Percentiles rank a stretch among this genome's conserved stretches.
Conservation (phyloP, 2,329 filamentous ascomycete genomes). For the Trichoderma sp. region DNA sequence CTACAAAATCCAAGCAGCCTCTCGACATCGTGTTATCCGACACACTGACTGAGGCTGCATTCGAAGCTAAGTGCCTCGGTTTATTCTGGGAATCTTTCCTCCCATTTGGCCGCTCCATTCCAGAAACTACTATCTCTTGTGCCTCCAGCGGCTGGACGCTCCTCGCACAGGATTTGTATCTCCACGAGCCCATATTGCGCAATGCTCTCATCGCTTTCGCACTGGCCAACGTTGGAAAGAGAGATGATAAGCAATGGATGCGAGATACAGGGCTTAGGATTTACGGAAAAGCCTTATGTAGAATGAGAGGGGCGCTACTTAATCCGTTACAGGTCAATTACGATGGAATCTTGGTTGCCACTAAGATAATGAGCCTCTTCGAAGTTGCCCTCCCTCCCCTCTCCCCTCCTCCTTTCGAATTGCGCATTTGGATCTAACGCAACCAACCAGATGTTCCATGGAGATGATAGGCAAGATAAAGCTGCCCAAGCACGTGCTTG, state of each 20-base stretch:
- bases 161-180: neutral
- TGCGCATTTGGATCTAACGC: neutral
- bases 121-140: neutral
- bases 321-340: neutral
- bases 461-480: neutral
- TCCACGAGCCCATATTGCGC: neutral
- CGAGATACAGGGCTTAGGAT: neutral
- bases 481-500: neutral
- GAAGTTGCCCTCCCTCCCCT: neutral
- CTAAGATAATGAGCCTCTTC: neutral
- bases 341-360: neutral
- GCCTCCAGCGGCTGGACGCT: neutral
- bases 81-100: neutral
- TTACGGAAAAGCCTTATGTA: neutral
- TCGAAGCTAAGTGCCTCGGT: neutral
- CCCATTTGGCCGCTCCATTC: neutral
- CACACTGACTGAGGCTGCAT: neutral
- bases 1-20: neutral
- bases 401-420: neutral
- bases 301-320: neutral
- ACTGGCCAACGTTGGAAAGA: neutral
- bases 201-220: neutral
- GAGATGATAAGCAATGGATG: neutral
- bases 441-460: neutral
- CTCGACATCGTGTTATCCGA: neutral